Percentiles rank a stretch among this genome's conserved stretches.
These are phyloP conservation scores for Rhexocercosporidium sp. DNA, from an alignment of 2,329 filamentous ascomycete species.

Conservation along the genomic window DNA sequence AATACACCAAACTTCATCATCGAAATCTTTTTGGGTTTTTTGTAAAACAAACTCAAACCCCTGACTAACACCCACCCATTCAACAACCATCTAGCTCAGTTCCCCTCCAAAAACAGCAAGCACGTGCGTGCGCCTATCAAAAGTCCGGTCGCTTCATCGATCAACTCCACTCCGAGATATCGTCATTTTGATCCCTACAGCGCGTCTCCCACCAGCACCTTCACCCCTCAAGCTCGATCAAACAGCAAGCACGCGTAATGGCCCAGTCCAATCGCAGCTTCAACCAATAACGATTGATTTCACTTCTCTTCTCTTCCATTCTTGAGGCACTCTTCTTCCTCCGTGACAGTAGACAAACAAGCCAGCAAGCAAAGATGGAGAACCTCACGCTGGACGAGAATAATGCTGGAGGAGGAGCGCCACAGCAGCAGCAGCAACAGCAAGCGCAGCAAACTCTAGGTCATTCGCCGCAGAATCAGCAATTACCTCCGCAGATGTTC, in stretches of 20 bases:
- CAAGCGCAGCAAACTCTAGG: constrained; percentile 24
- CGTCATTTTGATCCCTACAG: constrained; percentile 12
- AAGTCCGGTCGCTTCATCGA: background rate
- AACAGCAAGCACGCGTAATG: constrained; percentile 15
- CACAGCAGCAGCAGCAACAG: constrained; percentile 21
- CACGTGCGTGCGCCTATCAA: constrained; percentile 23
- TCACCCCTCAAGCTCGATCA: background rate
- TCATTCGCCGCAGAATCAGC: constrained; percentile 51
- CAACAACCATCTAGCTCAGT: background rate
- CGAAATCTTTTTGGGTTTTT: no score
- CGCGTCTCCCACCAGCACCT: background rate
- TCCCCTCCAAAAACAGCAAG: background rate
- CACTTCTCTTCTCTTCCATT: background rate
- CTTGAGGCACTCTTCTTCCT: background rate
- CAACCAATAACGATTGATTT: constrained; percentile 8
- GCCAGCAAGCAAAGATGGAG: constrained; percentile 51
- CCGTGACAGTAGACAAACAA: constrained; percentile 2
- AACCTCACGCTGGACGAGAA: constrained; percentile 57
- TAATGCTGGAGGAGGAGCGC: constrained; percentile 44
- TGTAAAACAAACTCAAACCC: background rate
- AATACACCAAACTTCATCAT: no score
- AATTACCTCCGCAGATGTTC: constrained; percentile 94
- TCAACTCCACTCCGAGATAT: constrained; percentile 10
- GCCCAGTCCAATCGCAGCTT: constrained; percentile 9
- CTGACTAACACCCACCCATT: background rate